Percentiles rank a stretch among this genome's conserved stretches.
phyloP scores from a whole-genome alignment of 257 asterid genomes.

The Solanum arcanum region DNA sequence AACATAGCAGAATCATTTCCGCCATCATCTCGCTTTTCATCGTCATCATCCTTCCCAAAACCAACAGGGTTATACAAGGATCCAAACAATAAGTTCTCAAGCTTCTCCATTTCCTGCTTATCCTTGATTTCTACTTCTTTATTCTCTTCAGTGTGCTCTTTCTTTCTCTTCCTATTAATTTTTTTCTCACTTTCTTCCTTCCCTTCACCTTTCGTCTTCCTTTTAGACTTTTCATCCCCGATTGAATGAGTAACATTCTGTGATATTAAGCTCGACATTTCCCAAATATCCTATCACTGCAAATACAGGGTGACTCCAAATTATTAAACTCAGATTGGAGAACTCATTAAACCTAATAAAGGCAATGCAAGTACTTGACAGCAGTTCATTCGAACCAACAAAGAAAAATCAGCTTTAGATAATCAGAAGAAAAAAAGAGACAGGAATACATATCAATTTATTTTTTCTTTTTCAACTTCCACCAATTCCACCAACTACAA shows the following conservation, averaged over 20 bases:
- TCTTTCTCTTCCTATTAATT: constrained; percentile 33
- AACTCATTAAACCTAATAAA: not conserved
- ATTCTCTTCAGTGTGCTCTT: constrained; percentile 20
- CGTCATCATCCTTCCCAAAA: constrained; percentile 45
- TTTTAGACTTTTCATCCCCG: constrained; percentile 25
- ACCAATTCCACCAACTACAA: too few species aligned
- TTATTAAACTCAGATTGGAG: not conserved
- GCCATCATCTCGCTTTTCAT: constrained; percentile 22
- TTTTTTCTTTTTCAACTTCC: too few species aligned
- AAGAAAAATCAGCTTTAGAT: too few species aligned
- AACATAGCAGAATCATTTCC: constrained; percentile 42
- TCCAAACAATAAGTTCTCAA: constrained; percentile 62
- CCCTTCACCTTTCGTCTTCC: constrained; percentile 16
- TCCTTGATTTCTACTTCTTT: constrained; percentile 31
- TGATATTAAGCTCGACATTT: constrained; percentile 59
- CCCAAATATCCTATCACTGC: not conserved
- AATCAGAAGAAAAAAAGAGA: too few species aligned
- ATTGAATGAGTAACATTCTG: constrained; percentile 51
- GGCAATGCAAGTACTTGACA: not conserved
- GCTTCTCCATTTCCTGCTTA: constrained; percentile 56
- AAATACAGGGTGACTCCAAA: not conserved
- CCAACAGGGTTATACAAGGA: constrained; percentile 51
- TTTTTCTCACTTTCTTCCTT: constrained; percentile 19
- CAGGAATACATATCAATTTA: too few species aligned
- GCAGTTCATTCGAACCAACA: not conserved